phyloP scores from a whole-genome alignment of 2,329 filamentous ascomycete species.

The Hymenoscyphus linearis region DNA sequence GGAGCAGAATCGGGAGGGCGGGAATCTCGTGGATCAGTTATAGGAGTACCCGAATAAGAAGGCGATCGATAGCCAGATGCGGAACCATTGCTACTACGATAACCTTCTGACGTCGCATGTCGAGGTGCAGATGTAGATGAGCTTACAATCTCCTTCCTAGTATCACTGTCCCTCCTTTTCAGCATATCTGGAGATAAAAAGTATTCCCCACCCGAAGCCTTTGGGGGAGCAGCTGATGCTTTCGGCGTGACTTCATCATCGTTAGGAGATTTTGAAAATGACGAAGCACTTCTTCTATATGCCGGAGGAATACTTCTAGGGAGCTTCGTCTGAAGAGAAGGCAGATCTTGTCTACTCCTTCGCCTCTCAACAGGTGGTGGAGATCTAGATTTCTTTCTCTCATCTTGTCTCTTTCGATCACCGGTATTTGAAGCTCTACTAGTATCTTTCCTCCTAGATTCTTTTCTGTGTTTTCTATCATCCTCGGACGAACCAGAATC shows the following conservation, averaged over 20 bases:
- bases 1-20: conserved; percentile 4
- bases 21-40: conserved; percentile 19
- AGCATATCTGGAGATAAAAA: conserved; percentile 44
- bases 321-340: conserved; percentile 30
- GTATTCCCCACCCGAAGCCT: conserved; percentile 32
- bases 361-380: conserved; percentile 18
- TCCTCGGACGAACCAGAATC: conserved; percentile 20
- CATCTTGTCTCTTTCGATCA: background rate
- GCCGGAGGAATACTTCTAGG: conserved; percentile 28
- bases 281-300: conserved; percentile 29
- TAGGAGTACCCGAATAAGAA: conserved; percentile 19
- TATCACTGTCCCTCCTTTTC: conserved; percentile 14
- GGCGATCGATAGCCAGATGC: conserved; percentile 22
- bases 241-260: conserved; percentile 27
- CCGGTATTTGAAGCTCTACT: background rate
- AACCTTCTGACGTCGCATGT: conserved; percentile 29
- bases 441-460: conserved; percentile 2
- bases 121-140: conserved; percentile 25
- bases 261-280: conserved; percentile 17
- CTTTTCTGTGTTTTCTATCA: conserved; percentile 12
- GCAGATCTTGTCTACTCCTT: conserved; percentile 30
- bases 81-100: conserved; percentile 22
- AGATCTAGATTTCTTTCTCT: conserved; percentile 9
- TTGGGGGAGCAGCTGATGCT: conserved; percentile 26
- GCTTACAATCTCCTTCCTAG: conserved; percentile 15